Evolutionary conservation across 129 eudicot species (phyloP).

Genomic region (Dittrichia graveolens): DNA sequence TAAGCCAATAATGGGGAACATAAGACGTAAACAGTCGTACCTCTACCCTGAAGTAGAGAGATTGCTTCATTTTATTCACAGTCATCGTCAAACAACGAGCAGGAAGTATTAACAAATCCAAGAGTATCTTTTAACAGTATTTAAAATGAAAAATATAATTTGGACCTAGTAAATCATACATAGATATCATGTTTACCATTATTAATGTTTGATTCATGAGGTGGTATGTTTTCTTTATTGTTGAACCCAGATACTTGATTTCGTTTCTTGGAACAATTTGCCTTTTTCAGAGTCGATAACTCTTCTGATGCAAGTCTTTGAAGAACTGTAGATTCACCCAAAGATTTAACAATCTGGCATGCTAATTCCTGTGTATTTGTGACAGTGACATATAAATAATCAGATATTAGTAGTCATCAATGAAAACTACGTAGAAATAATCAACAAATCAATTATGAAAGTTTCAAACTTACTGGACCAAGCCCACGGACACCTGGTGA

Average conservation of each 20-base stretch:
- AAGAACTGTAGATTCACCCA: slow-evolving; percentile 67
- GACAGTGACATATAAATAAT: neutral
- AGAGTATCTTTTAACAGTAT: neutral
- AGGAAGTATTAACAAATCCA: slow-evolving; percentile 6
- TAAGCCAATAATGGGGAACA: too few relatives aligned
- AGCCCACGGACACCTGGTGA: slow-evolving; percentile 74
- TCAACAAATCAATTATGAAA: slow-evolving; percentile 1
- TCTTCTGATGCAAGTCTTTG: slow-evolving; percentile 72
- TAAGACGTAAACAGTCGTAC: too few relatives aligned
- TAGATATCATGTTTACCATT: slow-evolving; percentile 53
- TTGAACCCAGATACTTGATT: slow-evolving; percentile 27
- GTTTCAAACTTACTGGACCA: slow-evolving; percentile 62
- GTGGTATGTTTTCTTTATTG: slow-evolving; percentile 51
- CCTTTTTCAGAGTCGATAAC: slow-evolving; percentile 55
- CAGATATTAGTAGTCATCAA: slow-evolving; percentile 13
- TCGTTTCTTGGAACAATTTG: slow-evolving; percentile 56
- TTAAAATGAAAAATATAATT: too few relatives aligned
- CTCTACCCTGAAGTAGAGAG: too few relatives aligned
- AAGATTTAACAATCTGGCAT: slow-evolving; percentile 71
- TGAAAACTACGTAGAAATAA: neutral
- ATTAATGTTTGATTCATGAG: slow-evolving; percentile 34
- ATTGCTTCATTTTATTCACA: too few relatives aligned
- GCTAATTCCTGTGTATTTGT: slow-evolving; percentile 66
- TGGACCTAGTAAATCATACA: too few relatives aligned
- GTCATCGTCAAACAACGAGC: too few relatives aligned